Evolutionary conservation across 163 green algal genomes (phyloP), one percentile per base, ranked within the genome.

Genomic region (Chloromonas sp.): DNA sequence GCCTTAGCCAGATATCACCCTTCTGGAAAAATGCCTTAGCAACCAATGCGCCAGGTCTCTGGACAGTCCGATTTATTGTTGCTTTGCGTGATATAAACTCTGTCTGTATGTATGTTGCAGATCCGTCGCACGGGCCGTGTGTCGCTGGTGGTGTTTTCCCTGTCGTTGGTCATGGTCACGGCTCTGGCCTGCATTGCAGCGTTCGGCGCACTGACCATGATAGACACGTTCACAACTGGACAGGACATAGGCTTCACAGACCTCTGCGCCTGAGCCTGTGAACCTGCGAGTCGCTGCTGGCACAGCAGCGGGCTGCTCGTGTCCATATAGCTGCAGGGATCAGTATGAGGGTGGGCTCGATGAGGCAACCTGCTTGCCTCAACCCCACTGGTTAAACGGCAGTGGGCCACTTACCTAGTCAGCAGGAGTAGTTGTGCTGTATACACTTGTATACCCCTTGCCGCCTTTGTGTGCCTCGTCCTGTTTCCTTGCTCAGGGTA

Each of bases 131-230:
- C 82, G 1, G 74, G 82, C 60, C 82, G 60, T 2, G 66, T 60
- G 1, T 82, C 71, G 1, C 14, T 85, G 15, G 82, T 89, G 81
- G 86, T 89, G 3, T 82, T 89, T 57, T 77, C 78, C 61, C 81
- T 89, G 84, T 81, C 86, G 58, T 58, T 66, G 0, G 79, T 89
- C 60, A 89, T 89, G 86, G 77, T 66, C 0, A 15, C 60, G 14
- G 86, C 82, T 0, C 74, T 82, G 14, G 57, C 84, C 70, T 81
- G 71, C 71, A 85, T 89, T 60, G 82, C 60, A 1, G 70, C 59
- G 14, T 89, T 89, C 78, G 84, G 84, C 0, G 2, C 86, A 1
- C 14, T 14, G 14, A 36, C 2, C 60, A 74, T 83, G 80, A 11
- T 61, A 3, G 5, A 36, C 14, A 14, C 5, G 13, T 79, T 79